phyloP scores from a whole-genome alignment of 345 rosid genomes.

The Salix viminalis region DNA sequence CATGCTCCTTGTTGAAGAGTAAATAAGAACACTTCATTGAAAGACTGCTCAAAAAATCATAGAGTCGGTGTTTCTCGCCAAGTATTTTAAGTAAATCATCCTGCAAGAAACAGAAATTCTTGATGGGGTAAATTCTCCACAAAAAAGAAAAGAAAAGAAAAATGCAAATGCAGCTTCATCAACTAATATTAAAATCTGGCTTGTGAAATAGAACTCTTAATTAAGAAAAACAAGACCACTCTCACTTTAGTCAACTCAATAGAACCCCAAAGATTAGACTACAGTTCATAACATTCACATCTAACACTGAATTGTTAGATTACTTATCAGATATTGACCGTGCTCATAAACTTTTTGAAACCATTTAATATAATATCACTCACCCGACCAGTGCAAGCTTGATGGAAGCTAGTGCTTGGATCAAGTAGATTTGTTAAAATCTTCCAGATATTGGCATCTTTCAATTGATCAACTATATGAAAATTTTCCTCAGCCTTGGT shows the following conservation, averaged over 20 bases:
- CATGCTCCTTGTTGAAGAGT: constrained; percentile 85
- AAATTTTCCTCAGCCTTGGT: constrained; percentile 80
- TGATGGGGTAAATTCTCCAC: background rate
- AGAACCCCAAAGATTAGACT: background rate
- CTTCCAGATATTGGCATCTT: constrained; percentile 93
- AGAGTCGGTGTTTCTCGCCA: constrained; percentile 78
- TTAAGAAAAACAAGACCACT: background rate
- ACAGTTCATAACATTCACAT: background rate
- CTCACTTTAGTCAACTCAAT: background rate
- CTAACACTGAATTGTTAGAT: background rate
- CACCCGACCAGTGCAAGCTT: constrained; percentile 65
- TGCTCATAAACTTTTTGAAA: background rate
- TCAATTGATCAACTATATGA: constrained; percentile 84
- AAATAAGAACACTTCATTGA: constrained; percentile 84
- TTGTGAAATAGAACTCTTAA: background rate
- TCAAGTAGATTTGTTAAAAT: constrained; percentile 64
- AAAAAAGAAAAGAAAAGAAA: background rate
- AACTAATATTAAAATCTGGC: background rate
- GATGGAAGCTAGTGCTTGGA: constrained; percentile 59
- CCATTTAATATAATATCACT: constrained; percentile 23
- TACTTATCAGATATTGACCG: background rate
- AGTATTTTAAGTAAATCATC: constrained; percentile 87
- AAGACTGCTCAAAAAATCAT: constrained; percentile 75
- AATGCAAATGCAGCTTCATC: background rate
- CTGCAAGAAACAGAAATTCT: constrained; percentile 41